Conservation (phyloP, 2,329 filamentous ascomycete genomes). For the Fusarium compactum region DNA sequence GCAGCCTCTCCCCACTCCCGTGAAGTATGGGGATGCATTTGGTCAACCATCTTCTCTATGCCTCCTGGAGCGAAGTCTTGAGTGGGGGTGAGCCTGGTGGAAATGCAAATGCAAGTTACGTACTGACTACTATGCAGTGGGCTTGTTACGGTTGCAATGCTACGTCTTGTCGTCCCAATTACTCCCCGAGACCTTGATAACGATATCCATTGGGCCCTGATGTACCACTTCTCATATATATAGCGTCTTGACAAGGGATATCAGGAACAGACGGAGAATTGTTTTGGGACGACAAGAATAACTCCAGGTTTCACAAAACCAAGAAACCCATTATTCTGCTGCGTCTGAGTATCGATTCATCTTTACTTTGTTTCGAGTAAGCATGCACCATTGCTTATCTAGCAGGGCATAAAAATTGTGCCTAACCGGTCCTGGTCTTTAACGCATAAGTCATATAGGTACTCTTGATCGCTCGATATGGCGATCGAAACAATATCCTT, state of each 20-base stretch:
- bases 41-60: conserved; percentile 7
- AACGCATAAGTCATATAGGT: conserved; percentile 8
- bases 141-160: neutral
- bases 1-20: conserved; percentile 8
- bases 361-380: conserved; percentile 28
- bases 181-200: conserved; percentile 6
- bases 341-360: conserved; percentile 17
- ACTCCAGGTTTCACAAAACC: neutral
- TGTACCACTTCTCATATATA: neutral
- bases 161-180: conserved; percentile 24
- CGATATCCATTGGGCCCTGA: neutral
- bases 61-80: neutral
- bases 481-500: conserved; percentile 28
- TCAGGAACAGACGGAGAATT: neutral
- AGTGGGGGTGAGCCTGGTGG: neutral
- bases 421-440: neutral
- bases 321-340: neutral
- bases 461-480: conserved; percentile 17
- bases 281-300: conserved; percentile 3
- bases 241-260: neutral
- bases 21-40: conserved; percentile 24
- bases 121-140: neutral
- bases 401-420: neutral
- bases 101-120: neutral
- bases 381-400: neutral